phyloP scores from a whole-genome alignment of 192 early-diverging fungal genomes.

The Lobosporangium transversale region DNA sequence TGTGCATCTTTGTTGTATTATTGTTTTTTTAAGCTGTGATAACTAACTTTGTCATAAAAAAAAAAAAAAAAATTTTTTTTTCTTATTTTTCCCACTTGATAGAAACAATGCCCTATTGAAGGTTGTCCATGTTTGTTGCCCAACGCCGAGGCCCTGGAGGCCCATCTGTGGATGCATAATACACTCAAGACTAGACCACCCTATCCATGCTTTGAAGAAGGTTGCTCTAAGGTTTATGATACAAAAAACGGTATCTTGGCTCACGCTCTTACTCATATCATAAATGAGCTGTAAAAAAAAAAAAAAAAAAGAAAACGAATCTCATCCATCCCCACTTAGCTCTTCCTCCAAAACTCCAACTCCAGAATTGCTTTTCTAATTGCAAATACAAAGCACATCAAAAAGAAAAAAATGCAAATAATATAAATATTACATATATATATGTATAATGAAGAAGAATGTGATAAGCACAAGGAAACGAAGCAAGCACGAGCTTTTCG shows the following conservation, averaged over 20 bases:
- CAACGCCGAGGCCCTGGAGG: slow-evolving; percentile 28
- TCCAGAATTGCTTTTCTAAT: no score
- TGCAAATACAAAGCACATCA: no score
- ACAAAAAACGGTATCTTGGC: slow-evolving; percentile 39
- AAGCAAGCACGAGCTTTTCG: no score
- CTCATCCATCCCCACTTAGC: no score
- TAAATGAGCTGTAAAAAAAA: slow-evolving; percentile 8
- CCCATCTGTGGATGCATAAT: slow-evolving; percentile 50
- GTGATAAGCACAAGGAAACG: no score
- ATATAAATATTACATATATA: no score
- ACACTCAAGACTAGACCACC: slow-evolving; percentile 46
- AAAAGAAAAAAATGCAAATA: no score
- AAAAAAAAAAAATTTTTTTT: not conserved
- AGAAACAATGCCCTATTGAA: slow-evolving; percentile 47
- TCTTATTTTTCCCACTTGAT: slow-evolving; percentile 5
- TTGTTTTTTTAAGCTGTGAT: no score
- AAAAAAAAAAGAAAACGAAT: no score
- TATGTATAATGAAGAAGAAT: no score
- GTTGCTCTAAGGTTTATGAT: slow-evolving; percentile 43
- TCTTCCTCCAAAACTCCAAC: no score
- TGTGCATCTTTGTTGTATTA: no score
- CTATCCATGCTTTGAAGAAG: slow-evolving; percentile 52
- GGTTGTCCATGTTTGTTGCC: slow-evolving; percentile 38
- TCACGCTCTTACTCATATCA: slow-evolving; percentile 39
- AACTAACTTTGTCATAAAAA: not conserved